Evolutionary conservation across 768 basidiomycete genomes (phyloP), one percentile per base, ranked within the genome.

Genomic region (Steccherinum ochraceum): DNA sequence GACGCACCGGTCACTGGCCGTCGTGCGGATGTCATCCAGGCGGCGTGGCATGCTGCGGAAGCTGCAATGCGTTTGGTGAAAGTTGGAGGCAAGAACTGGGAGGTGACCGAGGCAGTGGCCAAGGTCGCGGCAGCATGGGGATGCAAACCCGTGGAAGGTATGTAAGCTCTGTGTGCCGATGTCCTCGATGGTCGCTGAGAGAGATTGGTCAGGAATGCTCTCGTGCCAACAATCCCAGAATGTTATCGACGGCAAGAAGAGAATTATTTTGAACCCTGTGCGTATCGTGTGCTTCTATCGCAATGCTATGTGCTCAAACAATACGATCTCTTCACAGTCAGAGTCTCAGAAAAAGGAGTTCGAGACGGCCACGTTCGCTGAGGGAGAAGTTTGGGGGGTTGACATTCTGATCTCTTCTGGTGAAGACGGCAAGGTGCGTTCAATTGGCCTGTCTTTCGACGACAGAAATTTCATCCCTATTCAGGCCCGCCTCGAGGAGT

Each of bases 211-310:
- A 93, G 90, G 93, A 51, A 94, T 93, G 92, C 80, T 96, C 25
- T 93, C 90, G 49, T 94, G 92, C 76, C 87, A 94, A 67, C 93
- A 95, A 67, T 78, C 83, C n/a, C 88, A 93, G 64, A 91, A 93
- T 61, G 83, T 92, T 53, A 92, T 95, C 58, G 93, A 96, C 67
- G 93, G 93, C 50, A 95, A 94, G 77, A 97, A 96, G 74, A 80
- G 93, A 24, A 83, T 97, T 64, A 91, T 97, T 57, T 69, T 93
- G 54, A 94, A 94, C 72, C 93, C 93, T 43, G 61, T 64, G 48
- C 20, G 54, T 55, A 46, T 48, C 54, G 49, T 24, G 12, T 21
- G 2, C 21, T 27, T 21, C 21, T 16, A 19, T 24, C 11, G 20
- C 19, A 5, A 23, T n/a, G 3, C 26, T 18, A 13, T 7, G 45